A percentile compares a stretch with the other conserved stretches of the same genome.
Evolutionary conservation across 495 filamentous ascomycete species (phyloP).

Genomic region (Acidiella bohemica): DNA sequence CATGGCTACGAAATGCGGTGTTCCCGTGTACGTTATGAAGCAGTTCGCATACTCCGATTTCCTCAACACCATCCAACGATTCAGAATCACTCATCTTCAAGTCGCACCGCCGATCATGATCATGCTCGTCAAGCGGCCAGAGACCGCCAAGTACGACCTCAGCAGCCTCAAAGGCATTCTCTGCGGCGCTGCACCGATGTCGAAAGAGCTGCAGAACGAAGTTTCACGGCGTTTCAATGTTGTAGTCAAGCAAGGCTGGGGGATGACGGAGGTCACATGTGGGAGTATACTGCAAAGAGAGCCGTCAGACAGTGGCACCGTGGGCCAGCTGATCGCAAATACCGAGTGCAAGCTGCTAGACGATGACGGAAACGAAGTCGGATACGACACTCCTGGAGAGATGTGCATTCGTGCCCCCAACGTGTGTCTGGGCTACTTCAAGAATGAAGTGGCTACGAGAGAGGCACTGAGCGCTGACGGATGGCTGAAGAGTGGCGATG

Average conservation of each 20-base stretch:
- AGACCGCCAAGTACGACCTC: slow-evolving; percentile 27
- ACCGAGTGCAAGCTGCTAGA: slow-evolving; percentile 26
- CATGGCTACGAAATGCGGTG: slow-evolving; percentile 22
- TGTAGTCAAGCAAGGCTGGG: slow-evolving; percentile 26
- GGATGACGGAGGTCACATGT: slow-evolving; percentile 30
- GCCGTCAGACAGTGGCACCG: slow-evolving; percentile 22
- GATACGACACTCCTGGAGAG: slow-evolving; percentile 23
- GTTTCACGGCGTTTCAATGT: slow-evolving; percentile 20
- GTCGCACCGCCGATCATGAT: slow-evolving; percentile 28
- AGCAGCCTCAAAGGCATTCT: slow-evolving; percentile 26
- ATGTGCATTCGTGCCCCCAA: slow-evolving; percentile 27
- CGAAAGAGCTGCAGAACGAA: slow-evolving; percentile 26
- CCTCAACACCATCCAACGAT: slow-evolving; percentile 22
- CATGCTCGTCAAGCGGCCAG: slow-evolving; percentile 27
- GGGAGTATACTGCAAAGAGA: slow-evolving; percentile 12
- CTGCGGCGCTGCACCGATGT: slow-evolving; percentile 27
- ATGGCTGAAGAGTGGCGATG: slow-evolving; percentile 27
- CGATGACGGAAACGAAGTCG: slow-evolving; percentile 28
- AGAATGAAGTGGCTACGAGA: slow-evolving; percentile 25
- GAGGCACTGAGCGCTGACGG: slow-evolving; percentile 23
- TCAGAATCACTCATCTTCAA: slow-evolving; percentile 27
- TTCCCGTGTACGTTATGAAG: slow-evolving; percentile 28
- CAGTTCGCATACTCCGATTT: slow-evolving; percentile 26
- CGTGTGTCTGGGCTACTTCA: slow-evolving; percentile 27
- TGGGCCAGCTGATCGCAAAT: slow-evolving; percentile 25